phyloP scores from a whole-genome alignment of 2,329 filamentous ascomycete genomes.

The Trichoderma sp. region DNA sequence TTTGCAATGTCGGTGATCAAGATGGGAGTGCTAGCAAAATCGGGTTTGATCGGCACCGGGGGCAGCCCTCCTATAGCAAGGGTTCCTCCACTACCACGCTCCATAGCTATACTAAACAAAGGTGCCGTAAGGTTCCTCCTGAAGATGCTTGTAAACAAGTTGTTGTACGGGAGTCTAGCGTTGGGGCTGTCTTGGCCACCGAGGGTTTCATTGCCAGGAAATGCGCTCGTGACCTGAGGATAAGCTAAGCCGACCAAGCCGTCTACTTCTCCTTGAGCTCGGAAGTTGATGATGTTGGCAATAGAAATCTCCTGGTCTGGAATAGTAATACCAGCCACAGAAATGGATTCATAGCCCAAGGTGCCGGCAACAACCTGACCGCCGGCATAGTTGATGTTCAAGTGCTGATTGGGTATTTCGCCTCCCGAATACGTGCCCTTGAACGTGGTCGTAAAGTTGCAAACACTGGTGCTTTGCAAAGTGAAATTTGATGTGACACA shows the following conservation, averaged over 20 bases:
- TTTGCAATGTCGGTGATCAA: not conserved
- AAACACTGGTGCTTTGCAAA: not conserved
- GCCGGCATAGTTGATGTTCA: not conserved
- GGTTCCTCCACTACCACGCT: not conserved
- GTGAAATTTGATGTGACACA: not conserved
- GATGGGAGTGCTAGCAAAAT: not conserved
- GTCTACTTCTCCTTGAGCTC: not conserved
- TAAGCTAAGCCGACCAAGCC: not conserved
- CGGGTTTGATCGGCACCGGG: not conserved
- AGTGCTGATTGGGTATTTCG: not conserved
- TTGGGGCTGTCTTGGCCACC: accelerated
- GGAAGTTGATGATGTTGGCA: not conserved
- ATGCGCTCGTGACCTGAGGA: not conserved
- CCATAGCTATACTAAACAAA: not conserved
- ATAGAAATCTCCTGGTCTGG: not conserved
- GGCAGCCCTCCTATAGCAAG: not conserved
- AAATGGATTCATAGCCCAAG: not conserved
- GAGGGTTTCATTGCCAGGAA: not conserved
- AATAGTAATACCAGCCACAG: not conserved
- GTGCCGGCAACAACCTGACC: not conserved
- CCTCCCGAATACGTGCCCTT: not conserved
- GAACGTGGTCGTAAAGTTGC: not conserved
- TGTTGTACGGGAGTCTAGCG: not conserved
- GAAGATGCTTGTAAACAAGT: not conserved
- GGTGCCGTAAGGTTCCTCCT: not conserved